A percentile compares a stretch with the other conserved stretches of the same genome.
These are phyloP conservation scores for Bolboschoenus planiculmis DNA, from an alignment of 176 grass and related monocot genomes.

Conservation along the genomic window DNA sequence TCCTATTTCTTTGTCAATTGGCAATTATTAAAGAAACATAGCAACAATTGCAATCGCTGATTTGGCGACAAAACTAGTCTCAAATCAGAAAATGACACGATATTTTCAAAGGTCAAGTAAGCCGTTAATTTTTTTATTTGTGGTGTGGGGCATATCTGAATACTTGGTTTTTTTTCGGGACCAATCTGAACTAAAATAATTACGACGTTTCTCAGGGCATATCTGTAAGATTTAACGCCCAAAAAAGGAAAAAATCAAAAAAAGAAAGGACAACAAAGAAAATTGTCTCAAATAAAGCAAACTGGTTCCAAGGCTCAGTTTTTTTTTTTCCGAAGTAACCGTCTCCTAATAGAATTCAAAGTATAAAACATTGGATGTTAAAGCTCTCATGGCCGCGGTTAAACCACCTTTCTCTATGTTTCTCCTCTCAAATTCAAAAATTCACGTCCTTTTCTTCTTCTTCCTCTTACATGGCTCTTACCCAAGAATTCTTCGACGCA, in stretches of 20 bases:
- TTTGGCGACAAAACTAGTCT: not conserved
- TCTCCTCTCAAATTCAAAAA: not conserved
- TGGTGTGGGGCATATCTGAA: not conserved
- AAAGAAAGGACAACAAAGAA: not conserved
- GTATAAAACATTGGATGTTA: conserved; percentile 47
- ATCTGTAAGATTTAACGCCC: not conserved
- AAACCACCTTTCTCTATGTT: conserved; percentile 13
- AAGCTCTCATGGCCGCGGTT: conserved; percentile 53
- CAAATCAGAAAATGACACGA: not conserved
- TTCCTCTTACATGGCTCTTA: conserved; percentile 56
- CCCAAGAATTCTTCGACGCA: conserved; percentile 56
- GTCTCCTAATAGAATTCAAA: not conserved
- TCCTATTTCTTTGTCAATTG: not conserved
- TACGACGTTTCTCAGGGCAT: not conserved
- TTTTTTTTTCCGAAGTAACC: not conserved
- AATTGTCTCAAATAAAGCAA: not conserved
- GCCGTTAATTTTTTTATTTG: not conserved
- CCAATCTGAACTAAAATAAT: not conserved
- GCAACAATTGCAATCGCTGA: not conserved
- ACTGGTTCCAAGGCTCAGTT: not conserved
- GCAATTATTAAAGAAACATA: not conserved
- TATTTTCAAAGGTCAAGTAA: not conserved
- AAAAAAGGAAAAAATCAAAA: not conserved
- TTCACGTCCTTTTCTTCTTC: conserved; percentile 7
- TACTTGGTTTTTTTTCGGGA: not conserved